Evolutionary conservation across 805 yeast species (phyloP).

Genomic region (Barnettozyma sp.): DNA sequence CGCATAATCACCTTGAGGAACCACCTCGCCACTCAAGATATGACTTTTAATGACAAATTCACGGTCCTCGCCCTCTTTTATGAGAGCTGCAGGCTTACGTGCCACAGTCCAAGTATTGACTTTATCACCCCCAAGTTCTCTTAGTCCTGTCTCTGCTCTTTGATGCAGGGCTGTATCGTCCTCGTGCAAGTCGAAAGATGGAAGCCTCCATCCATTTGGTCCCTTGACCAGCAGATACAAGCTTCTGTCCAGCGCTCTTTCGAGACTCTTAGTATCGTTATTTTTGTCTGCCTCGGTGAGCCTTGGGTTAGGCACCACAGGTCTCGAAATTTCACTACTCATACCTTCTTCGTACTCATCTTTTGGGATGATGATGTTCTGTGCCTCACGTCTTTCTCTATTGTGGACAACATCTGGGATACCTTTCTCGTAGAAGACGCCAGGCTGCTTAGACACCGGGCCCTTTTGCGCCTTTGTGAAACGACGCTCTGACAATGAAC

Average conservation of each 20-base stretch:
- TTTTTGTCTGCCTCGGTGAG: conserved; percentile 66
- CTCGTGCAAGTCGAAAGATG: conserved; percentile 50
- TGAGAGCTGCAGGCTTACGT: conserved; percentile 71
- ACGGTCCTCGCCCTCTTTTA: conserved; percentile 30
- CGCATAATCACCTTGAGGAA: conserved; percentile 45
- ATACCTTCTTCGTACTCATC: conserved; percentile 32
- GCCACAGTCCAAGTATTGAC: conserved; percentile 92
- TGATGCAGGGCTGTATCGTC: conserved; percentile 47
- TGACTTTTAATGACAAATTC: conserved; percentile 83
- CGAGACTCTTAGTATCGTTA: conserved; percentile 61
- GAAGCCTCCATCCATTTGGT: conserved; percentile 61
- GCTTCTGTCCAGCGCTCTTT: conserved; percentile 72
- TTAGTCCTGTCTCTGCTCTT: conserved; percentile 70
- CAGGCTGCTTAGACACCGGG: conserved; percentile 66
- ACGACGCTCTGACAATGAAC: conserved; percentile 80
- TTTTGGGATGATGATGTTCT: conserved; percentile 69
- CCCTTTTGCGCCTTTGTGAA: conserved; percentile 69
- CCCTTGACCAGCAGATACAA: conserved; percentile 63
- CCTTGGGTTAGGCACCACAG: conserved; percentile 65
- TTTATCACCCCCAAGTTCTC: conserved; percentile 60
- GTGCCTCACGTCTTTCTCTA: conserved; percentile 82
- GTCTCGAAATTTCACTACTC: conserved; percentile 56
- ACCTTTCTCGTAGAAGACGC: conserved; percentile 76
- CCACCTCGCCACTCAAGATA: conserved; percentile 77
- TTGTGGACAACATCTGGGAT: conserved; percentile 79